Conservation (phyloP, 1,139 yeast genomes). For the Scheffersomyces cryptocercus region DNA sequence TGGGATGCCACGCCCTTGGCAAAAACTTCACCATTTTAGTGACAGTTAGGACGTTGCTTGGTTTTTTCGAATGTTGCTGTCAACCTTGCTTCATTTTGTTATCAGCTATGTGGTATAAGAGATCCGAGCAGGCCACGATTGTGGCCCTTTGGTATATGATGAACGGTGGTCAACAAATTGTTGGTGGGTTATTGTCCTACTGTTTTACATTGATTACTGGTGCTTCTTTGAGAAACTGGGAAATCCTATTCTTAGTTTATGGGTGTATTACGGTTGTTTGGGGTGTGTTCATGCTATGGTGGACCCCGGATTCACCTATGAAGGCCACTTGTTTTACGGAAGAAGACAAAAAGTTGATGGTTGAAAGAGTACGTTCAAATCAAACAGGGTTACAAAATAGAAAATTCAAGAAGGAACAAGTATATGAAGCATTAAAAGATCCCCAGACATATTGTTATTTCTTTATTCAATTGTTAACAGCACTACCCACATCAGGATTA, state of each 20-base stretch:
- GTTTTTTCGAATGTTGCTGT: conserved; percentile 2
- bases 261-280: conserved; percentile 18
- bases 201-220: conserved; percentile 9
- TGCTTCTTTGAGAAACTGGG: conserved; percentile 16
- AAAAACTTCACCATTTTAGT: background rate
- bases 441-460: conserved; percentile 11
- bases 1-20: conserved; percentile 1
- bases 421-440: conserved; percentile 12
- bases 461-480: conserved; percentile 5
- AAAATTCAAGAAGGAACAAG: conserved; percentile 12
- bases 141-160: conserved; percentile 11
- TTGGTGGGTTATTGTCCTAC: conserved; percentile 9
- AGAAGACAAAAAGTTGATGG: conserved; percentile 15
- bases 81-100: conserved; percentile 16
- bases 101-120: conserved; percentile 19
- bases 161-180: conserved; percentile 11
- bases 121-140: conserved; percentile 16
- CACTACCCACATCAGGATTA: conserved; percentile 9
- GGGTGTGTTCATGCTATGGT: conserved; percentile 13
- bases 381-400: conserved; percentile 12
- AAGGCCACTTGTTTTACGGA: conserved; percentile 12
- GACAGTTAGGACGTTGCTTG: background rate
- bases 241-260: conserved; percentile 18
- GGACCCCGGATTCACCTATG: conserved; percentile 18
- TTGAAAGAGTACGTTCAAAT: conserved; percentile 18